Conservation (phyloP, 164 flowering plant genomes). For the Dillenia suffruticosa region DNA sequence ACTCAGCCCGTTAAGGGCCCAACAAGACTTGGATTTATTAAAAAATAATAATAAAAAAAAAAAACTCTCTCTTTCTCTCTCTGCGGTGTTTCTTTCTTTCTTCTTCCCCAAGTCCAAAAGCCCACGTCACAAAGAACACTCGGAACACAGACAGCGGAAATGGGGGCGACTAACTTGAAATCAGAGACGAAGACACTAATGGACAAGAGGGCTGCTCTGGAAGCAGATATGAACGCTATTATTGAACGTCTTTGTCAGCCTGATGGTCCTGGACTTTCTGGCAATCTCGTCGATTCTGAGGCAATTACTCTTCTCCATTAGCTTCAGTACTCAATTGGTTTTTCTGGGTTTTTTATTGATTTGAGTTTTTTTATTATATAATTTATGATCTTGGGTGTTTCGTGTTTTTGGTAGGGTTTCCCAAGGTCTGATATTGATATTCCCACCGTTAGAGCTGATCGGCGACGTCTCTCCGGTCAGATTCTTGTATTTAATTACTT, state of each 20-base stretch:
- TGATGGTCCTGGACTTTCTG: conserved; percentile 86
- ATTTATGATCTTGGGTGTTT: neutral
- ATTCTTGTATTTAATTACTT: neutral
- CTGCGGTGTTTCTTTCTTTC: too few species aligned
- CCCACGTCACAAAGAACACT: too few species aligned
- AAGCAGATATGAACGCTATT: conserved; percentile 74
- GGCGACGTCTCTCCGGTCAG: conserved; percentile 71
- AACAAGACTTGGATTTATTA: too few species aligned
- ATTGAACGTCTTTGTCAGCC: conserved; percentile 63
- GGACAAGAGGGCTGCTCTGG: conserved; percentile 59
- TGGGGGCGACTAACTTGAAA: conserved; percentile 86
- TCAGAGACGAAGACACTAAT: conserved; percentile 58
- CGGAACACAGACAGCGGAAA: conserved; percentile 11
- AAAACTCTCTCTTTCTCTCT: too few species aligned
- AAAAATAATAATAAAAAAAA: too few species aligned
- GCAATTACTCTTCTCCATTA: conserved; percentile 16
- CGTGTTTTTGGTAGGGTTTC: conserved; percentile 50
- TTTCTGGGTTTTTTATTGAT: neutral
- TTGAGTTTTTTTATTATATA: neutral
- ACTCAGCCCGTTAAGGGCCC: too few species aligned
- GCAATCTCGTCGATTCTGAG: conserved; percentile 81
- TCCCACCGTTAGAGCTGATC: conserved; percentile 57
- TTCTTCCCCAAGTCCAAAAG: too few species aligned
- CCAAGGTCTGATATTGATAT: conserved; percentile 86
- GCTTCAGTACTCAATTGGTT: neutral